Evolutionary conservation across 2,329 filamentous ascomycete genomes (phyloP).

Genomic region (Fusarium armeniacum): DNA sequence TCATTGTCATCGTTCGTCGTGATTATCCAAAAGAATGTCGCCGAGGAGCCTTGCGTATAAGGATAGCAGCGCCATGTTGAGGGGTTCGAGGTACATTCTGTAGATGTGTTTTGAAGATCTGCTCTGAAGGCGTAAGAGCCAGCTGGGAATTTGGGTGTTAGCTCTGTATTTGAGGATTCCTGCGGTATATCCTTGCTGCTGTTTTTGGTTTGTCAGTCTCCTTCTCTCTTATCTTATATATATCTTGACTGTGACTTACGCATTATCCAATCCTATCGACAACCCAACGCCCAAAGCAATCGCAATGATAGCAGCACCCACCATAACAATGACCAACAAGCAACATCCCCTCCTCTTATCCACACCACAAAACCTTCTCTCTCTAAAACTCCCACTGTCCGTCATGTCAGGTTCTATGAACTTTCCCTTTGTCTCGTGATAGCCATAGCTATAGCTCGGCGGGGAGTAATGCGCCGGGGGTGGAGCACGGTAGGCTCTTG

Average conservation of each 20-base stretch:
- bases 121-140: slow-evolving; percentile 74
- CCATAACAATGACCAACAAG: slow-evolving; percentile 50
- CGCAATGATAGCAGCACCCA: slow-evolving; percentile 52
- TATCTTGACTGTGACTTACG: slow-evolving; percentile 48
- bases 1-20: slow-evolving; percentile 54
- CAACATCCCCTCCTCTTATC: slow-evolving; percentile 51
- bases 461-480: slow-evolving; percentile 39
- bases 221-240: neutral
- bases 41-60: slow-evolving; percentile 59
- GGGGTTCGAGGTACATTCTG: slow-evolving; percentile 70
- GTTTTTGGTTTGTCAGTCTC: slow-evolving; percentile 15
- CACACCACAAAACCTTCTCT: slow-evolving; percentile 19
- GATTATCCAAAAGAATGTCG: slow-evolving; percentile 75
- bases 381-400: slow-evolving; percentile 30
- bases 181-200: slow-evolving; percentile 13
- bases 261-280: slow-evolving; percentile 56
- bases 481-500: slow-evolving; percentile 19
- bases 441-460: slow-evolving; percentile 43
- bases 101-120: slow-evolving; percentile 66
- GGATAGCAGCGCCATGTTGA: slow-evolving; percentile 75
- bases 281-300: slow-evolving; percentile 59
- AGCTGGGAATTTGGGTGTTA: slow-evolving; percentile 64
- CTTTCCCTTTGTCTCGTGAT: slow-evolving; percentile 39
- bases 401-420: slow-evolving; percentile 28
- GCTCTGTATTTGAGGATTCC: slow-evolving; percentile 24